Evolutionary conservation across 257 asterid genomes (phyloP).

Genomic region (Solanum ahanhuiri): DNA sequence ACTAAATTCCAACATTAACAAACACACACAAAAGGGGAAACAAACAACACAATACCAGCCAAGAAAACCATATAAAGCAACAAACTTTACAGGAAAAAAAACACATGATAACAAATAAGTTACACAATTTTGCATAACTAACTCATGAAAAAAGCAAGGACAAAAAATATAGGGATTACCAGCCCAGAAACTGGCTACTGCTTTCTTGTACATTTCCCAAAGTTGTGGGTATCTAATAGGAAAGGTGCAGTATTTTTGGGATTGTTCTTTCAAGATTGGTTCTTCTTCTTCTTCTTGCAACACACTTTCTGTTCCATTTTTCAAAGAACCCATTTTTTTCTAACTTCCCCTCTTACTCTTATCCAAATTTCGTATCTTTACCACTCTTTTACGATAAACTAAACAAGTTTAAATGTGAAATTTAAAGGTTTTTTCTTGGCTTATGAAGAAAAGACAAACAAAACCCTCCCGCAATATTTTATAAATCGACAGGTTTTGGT

Average conservation of each 20-base stretch:
- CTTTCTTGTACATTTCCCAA: slow-evolving; percentile 88
- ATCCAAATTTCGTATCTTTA: no score
- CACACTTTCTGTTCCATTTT: slow-evolving; percentile 19
- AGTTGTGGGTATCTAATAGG: slow-evolving; percentile 60
- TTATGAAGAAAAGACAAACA: background rate
- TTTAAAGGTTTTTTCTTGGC: background rate
- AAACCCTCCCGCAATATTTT: slow-evolving; percentile 21
- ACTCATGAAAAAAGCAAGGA: background rate
- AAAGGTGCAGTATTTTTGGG: slow-evolving; percentile 63
- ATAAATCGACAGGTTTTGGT: slow-evolving; percentile 15
- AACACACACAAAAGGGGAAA: background rate
- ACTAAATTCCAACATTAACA: background rate
- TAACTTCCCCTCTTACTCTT: background rate
- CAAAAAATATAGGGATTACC: slow-evolving; percentile 12
- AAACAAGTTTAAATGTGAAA: background rate
- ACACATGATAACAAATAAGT: background rate
- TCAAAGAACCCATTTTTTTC: slow-evolving; percentile 43
- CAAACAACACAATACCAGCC: background rate
- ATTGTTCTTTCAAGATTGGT: slow-evolving; percentile 59
- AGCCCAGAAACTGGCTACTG: slow-evolving; percentile 68
- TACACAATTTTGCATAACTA: background rate
- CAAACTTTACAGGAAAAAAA: background rate
- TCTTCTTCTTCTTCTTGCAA: slow-evolving; percentile 27
- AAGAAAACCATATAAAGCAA: background rate
- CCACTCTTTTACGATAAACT: no score